phyloP scores from a whole-genome alignment of 2,329 filamentous ascomycete genomes.

The Diaporthe vexans region DNA sequence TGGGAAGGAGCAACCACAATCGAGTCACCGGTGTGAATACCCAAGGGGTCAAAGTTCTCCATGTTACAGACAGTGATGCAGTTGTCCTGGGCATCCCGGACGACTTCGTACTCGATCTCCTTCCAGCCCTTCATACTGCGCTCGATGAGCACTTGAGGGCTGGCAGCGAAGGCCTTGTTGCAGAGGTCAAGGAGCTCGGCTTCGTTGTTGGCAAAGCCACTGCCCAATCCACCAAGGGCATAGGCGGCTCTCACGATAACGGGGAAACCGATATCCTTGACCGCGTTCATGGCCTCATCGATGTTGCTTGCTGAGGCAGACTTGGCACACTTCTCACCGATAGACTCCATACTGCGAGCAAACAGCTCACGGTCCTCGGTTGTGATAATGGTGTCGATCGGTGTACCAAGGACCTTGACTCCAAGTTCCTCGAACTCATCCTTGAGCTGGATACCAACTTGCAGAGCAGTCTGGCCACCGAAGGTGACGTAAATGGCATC shows the following conservation, averaged over 20 bases:
- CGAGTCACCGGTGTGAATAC: slow-evolving; percentile 98
- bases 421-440: slow-evolving; percentile 95
- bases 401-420: slow-evolving; percentile 94
- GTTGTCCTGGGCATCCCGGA: slow-evolving; percentile 97
- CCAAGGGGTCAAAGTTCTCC: slow-evolving; percentile 98
- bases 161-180: slow-evolving; percentile 94
- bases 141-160: slow-evolving; percentile 96
- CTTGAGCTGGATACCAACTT: slow-evolving; percentile 96
- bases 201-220: slow-evolving; percentile 94
- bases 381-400: slow-evolving; percentile 98
- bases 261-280: slow-evolving; percentile 93
- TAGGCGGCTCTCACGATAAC: slow-evolving; percentile 98
- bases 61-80: slow-evolving; percentile 99
- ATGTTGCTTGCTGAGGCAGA: slow-evolving; percentile 92
- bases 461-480: slow-evolving; percentile 96
- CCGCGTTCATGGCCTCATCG: slow-evolving; percentile 89
- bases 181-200: slow-evolving; percentile 87
- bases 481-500: slow-evolving; percentile 99
- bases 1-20: slow-evolving; percentile 98
- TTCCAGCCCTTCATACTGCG: slow-evolving; percentile 99
- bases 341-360: slow-evolving; percentile 97
- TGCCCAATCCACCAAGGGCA: slow-evolving; percentile 93
- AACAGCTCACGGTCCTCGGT: slow-evolving; percentile 98
- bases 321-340: slow-evolving; percentile 97
- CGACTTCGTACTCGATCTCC: slow-evolving; percentile 98